Percentiles rank a stretch among this genome's conserved stretches.
phyloP scores from a whole-genome alignment of 2,329 filamentous ascomycete genomes.

The Aspergillus luchuensis region DNA sequence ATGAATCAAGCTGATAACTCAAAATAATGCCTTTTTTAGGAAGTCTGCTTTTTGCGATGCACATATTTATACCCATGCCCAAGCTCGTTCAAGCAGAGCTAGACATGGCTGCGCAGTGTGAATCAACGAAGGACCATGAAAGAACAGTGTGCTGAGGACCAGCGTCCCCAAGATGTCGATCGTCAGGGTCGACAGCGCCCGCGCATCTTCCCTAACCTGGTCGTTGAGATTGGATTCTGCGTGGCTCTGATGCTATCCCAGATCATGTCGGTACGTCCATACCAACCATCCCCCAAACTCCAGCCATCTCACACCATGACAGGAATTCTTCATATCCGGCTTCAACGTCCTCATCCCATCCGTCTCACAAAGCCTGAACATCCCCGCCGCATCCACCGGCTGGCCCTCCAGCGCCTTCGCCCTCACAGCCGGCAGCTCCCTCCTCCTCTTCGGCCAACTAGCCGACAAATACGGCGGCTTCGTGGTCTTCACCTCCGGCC shows the following conservation, averaged over 20 bases:
- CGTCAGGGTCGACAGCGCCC: slow-evolving; percentile 38
- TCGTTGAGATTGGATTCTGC: slow-evolving; percentile 61
- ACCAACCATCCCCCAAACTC: neutral
- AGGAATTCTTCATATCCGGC: slow-evolving; percentile 77
- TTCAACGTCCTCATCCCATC: slow-evolving; percentile 71
- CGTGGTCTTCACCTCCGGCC: slow-evolving; percentile 65
- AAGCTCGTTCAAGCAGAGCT: too few relatives aligned
- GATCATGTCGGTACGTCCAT: slow-evolving; percentile 57
- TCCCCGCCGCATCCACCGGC: slow-evolving; percentile 64
- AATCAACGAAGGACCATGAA: too few relatives aligned
- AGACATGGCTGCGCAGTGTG: too few relatives aligned
- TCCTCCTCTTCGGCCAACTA: slow-evolving; percentile 58
- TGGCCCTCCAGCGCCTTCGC: slow-evolving; percentile 58
- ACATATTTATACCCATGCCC: too few relatives aligned
- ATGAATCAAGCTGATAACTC: too few relatives aligned
- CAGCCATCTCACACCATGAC: neutral
- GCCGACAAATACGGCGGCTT: slow-evolving; percentile 65
- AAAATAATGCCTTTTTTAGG: too few relatives aligned
- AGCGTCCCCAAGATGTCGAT: too few relatives aligned
- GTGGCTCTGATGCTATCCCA: slow-evolving; percentile 65
- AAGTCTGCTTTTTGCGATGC: too few relatives aligned
- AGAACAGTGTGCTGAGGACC: too few relatives aligned
- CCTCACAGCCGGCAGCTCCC: slow-evolving; percentile 51
- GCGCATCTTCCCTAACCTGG: slow-evolving; percentile 51
- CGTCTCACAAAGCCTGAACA: slow-evolving; percentile 62